Conservation (phyloP, 2,329 filamentous ascomycete genomes). For the Arthrobotrys sphaeroides region DNA sequence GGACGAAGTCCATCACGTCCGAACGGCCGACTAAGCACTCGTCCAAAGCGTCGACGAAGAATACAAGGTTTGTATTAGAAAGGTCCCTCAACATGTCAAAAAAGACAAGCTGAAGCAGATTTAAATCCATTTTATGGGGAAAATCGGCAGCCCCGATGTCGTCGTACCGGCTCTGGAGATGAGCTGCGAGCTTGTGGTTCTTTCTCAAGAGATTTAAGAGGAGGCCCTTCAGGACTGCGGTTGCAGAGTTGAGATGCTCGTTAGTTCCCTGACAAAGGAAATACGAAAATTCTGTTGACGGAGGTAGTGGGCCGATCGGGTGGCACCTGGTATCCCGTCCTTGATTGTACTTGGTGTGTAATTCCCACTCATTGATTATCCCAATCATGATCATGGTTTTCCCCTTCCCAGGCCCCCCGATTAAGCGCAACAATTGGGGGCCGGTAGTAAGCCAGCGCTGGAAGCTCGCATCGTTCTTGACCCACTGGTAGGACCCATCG, state of each 20-base stretch:
- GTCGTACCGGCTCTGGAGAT: neutral
- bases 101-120: slow-evolving; percentile 59
- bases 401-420: no score
- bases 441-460: no score
- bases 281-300: slow-evolving; percentile 55
- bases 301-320: no score
- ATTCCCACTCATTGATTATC: no score
- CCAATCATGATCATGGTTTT: no score
- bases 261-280: slow-evolving; percentile 65
- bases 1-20: slow-evolving; percentile 61
- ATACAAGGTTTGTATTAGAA: slow-evolving; percentile 56
- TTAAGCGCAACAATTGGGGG: no score
- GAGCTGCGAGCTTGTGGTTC: neutral
- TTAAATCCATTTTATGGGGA: neutral
- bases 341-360: no score
- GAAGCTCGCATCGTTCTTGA: no score
- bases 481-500: slow-evolving; percentile 59
- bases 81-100: slow-evolving; percentile 61
- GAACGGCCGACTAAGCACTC: slow-evolving; percentile 60
- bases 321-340: no score
- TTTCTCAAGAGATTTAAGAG: slow-evolving; percentile 61
- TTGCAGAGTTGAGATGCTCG: slow-evolving; percentile 60
- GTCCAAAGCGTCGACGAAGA: slow-evolving; percentile 66
- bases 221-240: slow-evolving; percentile 63
- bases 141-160: neutral